Base-by-base conservation (phyloP, 495 filamentous ascomycete species). In the Oidiodendron maius region DNA sequence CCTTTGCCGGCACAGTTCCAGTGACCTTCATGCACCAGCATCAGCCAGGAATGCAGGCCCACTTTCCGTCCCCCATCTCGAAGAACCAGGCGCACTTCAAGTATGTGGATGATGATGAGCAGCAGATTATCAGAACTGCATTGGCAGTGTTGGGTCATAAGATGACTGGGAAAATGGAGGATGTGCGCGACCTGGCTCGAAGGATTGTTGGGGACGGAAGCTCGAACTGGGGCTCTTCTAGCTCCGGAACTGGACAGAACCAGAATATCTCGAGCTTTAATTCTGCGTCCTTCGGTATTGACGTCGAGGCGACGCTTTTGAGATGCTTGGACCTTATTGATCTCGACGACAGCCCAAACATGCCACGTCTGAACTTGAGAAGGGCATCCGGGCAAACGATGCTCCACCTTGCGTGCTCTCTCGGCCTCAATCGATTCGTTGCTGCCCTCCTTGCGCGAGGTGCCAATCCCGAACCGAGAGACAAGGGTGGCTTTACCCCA, bases 401-500 rank as follows among this genome's bases (percentile, higher is more conserved):
- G 71, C 72, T 95, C 52, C 89, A 94, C 64, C 70, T 90, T 44
- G 87, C 87, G 3, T 86, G 81, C 46, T 84, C 83, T 18, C 64
- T 91, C 43, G 88, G 89, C 13, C 74, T 89, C 49, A 76, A 78
- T 39, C 80, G 86, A 13, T 83, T 95, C 52, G 84, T 84, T 43
- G 86, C 86, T n/a, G 86, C 80, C 17, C 78, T 95, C 15, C 65
- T 95, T 13, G 84, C 83, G 12, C 80, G 86, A 53, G 87, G 87
- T n/a, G 88, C 87, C 6, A 83, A 82, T 52, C 80, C 84, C 1
- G 81, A 91, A 54, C 63, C 80, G 17, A 76, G 82, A 50, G 89
- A 95, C 61, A 84, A 81, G 48, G 84, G 81, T 42, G 89, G 89
- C 22, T 91, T 88, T 62, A 87, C 86, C 10, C 81, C 89, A 10